These are phyloP conservation scores for Hypoxylon rubiginosum DNA, from an alignment of 2,329 filamentous ascomycete genomes.

Conservation along the genomic window DNA sequence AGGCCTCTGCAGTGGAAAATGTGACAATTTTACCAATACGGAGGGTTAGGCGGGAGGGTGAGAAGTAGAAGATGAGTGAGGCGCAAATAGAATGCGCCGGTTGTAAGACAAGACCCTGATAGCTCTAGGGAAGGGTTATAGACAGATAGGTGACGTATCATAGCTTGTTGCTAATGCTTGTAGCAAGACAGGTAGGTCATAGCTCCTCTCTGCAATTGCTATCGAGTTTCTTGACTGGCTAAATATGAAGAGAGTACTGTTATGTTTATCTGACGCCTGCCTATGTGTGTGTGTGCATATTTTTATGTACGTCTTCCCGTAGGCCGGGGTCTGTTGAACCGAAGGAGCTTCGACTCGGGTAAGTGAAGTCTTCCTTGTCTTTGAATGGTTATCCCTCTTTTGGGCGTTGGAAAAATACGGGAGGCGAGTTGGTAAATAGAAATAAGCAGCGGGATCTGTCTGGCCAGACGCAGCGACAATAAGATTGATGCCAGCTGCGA, in stretches of 20 bases:
- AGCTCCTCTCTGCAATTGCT: not conserved
- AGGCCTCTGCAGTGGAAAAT: not conserved
- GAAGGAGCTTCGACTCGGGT: slow-evolving; percentile 25
- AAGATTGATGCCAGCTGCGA: slow-evolving; percentile 27
- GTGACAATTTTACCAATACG: not conserved
- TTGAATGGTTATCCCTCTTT: slow-evolving; percentile 12
- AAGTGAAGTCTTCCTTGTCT: slow-evolving; percentile 20
- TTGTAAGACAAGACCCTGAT: not conserved
- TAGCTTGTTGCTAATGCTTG: not conserved
- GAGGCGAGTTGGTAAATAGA: slow-evolving; percentile 4
- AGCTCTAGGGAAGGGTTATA: too few species aligned
- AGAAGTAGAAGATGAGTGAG: not conserved
- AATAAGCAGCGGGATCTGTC: slow-evolving; percentile 9
- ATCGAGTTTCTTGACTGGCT: slow-evolving; percentile 29
- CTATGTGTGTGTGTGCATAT: slow-evolving; percentile 13
- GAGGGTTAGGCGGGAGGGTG: not conserved
- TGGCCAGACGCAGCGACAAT: not conserved
- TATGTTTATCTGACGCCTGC: not conserved
- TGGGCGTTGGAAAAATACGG: not conserved
- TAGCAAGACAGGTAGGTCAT: not conserved
- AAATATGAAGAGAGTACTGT: slow-evolving; percentile 16
- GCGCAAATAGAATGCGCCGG: not conserved
- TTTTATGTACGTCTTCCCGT: slow-evolving; percentile 8
- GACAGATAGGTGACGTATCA: not conserved
- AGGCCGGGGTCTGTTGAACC: slow-evolving; percentile 30